These are phyloP conservation scores for Spathaspora arborariae DNA, from an alignment of 805 yeast species.

Conservation along the genomic window DNA sequence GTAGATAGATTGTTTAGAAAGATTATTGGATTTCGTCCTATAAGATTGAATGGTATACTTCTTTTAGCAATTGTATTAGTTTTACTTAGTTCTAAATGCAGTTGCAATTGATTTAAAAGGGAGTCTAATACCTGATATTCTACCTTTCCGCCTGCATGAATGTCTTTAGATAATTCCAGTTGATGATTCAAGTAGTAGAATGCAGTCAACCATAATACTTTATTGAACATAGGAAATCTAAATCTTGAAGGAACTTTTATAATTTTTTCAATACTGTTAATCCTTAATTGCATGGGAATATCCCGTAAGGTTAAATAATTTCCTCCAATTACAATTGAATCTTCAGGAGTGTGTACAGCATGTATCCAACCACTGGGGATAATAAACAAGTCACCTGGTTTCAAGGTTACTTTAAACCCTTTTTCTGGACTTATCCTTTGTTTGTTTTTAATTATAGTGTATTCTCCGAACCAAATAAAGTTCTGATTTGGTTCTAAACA, in stretches of 20 bases:
- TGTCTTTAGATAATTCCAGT: slow-evolving; percentile 14
- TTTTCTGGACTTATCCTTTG: slow-evolving; percentile 23
- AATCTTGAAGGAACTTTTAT: slow-evolving; percentile 75
- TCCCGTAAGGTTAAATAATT: slow-evolving; percentile 70
- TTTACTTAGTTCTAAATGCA: slow-evolving; percentile 31
- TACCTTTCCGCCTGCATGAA: slow-evolving; percentile 11
- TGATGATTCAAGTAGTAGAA: slow-evolving; percentile 34
- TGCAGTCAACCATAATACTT: slow-evolving; percentile 66
- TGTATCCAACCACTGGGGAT: slow-evolving; percentile 95
- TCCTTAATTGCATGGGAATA: slow-evolving; percentile 57
- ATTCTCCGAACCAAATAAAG: slow-evolving; percentile 60
- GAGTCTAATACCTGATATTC: background rate
- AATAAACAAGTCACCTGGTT: slow-evolving; percentile 68
- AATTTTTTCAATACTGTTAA: slow-evolving; percentile 57
- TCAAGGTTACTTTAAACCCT: slow-evolving; percentile 53
- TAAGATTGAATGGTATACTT: slow-evolving; percentile 28
- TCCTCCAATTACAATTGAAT: slow-evolving; percentile 83
- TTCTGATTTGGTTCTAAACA: slow-evolving; percentile 62
- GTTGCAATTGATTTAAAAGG: slow-evolving; percentile 22
- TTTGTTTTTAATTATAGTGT: slow-evolving; percentile 28
- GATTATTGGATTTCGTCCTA: slow-evolving; percentile 20
- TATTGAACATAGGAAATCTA: slow-evolving; percentile 73
- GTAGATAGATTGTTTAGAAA: slow-evolving; percentile 5
- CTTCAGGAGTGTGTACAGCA: slow-evolving; percentile 78
- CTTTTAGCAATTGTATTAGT: slow-evolving; percentile 28